Conservation (phyloP, 805 yeast species). For the Ogataea salicorniae region DNA sequence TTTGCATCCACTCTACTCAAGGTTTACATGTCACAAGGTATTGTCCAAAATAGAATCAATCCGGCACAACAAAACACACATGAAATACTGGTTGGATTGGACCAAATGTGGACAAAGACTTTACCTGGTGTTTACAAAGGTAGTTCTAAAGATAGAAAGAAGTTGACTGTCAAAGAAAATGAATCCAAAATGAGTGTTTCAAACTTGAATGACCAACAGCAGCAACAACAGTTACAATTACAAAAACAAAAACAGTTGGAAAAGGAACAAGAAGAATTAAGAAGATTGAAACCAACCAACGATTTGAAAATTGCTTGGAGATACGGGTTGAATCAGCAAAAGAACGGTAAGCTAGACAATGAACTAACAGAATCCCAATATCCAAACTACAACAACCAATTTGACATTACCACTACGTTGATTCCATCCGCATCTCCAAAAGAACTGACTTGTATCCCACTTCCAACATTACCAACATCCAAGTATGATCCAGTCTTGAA, state of each 20-base stretch:
- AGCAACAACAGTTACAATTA: constrained; percentile 13
- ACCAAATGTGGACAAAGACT: constrained; percentile 56
- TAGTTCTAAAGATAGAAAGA: constrained; percentile 58
- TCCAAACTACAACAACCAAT: constrained; percentile 57
- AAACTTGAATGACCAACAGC: constrained; percentile 44
- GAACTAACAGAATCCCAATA: constrained; percentile 29
- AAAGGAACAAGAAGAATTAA: constrained; percentile 4
- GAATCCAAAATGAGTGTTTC: constrained; percentile 65
- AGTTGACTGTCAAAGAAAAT: constrained; percentile 48
- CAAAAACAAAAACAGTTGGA: constrained; percentile 6
- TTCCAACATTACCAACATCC: constrained; percentile 18
- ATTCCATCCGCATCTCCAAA: constrained; percentile 58
- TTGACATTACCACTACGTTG: constrained; percentile 71
- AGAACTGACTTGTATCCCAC: constrained; percentile 55
- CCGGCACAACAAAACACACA: constrained; percentile 44
- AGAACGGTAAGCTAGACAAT: constrained; percentile 20
- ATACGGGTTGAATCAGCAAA: constrained; percentile 51
- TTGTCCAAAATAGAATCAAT: constrained; percentile 53
- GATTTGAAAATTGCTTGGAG: constrained; percentile 93
- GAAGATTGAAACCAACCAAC: constrained; percentile 11
- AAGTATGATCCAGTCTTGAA: constrained; percentile 24
- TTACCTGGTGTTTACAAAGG: constrained; percentile 78
- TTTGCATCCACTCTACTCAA: constrained; percentile 68
- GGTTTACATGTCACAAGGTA: constrained; percentile 72
- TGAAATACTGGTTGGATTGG: constrained; percentile 57